Base-by-base conservation (phyloP, 352 stramenopile genomes). In the Globisporangium mamillatum region DNA sequence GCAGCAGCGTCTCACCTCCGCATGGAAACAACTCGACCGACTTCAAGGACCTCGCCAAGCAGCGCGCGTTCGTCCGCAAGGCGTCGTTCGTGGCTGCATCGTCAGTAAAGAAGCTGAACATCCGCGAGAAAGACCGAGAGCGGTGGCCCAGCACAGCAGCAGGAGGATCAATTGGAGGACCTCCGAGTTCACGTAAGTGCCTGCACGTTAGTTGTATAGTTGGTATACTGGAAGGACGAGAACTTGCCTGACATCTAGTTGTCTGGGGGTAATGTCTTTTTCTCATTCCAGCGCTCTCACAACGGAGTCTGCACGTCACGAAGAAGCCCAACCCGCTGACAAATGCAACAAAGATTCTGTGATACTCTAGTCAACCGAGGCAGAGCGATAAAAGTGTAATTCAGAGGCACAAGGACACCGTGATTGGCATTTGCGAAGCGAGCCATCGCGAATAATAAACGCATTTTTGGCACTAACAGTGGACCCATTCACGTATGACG, bases 1-100 rank as follows among this genome's bases (percentile, higher is more conserved):
- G 20, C 18, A 46, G 20, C 7, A 20, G 9, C 4, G 8, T 44
- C 60, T 2, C 50, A 48, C 16, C 41, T 18, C 29, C 5, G 6
- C 48, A 44, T 12, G 16, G 8, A 10, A 57, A 29, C 20, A 57
- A 14, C 63, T 14, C 57, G 10, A 59, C 48, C 1, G 67, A 77
- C 10, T 80, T 89, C 41, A 76, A 64, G 12, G 80, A 81, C 8
- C 75, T 91, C 12, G 70, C 79, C 4, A 89, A 86, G 66, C 81
- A 91, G 70, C 81, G 83, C 9, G 83, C 83, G 14, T 89, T 89
- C 61, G 76, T 86, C 44, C 71, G 77, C 46, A 90, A 89, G 36
- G 67, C 72, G 2, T 82, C 78, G 44, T 54, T 77, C 14, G 62
- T 74, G 12, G 70, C 63, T 1, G 54, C 74, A n/a, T 8, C 58